Evolutionary conservation across 306 rosid genomes (phyloP).

Genomic region (Rosa persica): DNA sequence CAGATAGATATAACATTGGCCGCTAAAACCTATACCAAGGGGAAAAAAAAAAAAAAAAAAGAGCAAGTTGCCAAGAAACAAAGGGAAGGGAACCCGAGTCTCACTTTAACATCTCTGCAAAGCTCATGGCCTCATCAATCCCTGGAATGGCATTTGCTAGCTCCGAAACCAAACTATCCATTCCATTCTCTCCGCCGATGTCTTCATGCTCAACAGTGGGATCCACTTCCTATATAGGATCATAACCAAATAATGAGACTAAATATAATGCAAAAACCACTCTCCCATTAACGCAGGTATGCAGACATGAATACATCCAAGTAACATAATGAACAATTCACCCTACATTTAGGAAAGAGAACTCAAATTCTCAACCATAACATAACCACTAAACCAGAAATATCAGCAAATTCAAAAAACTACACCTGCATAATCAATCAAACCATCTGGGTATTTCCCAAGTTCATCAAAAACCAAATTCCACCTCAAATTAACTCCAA

Average conservation of each 20-base stretch:
- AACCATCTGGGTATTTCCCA: constrained; percentile 15
- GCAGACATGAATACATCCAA: background rate
- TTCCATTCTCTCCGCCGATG: constrained; percentile 58
- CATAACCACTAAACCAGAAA: background rate
- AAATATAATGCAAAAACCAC: background rate
- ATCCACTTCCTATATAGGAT: constrained; percentile 81
- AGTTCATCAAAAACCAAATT: constrained; percentile 17
- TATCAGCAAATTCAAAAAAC: background rate
- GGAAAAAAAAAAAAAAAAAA: background rate
- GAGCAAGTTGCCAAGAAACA: constrained; percentile 7
- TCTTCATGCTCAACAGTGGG: constrained; percentile 86
- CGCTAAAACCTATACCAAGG: background rate
- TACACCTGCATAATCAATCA: background rate
- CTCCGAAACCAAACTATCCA: constrained; percentile 78
- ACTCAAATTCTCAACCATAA: background rate
- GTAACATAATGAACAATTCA: background rate
- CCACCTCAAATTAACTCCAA: background rate
- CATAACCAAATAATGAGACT: constrained; percentile 15
- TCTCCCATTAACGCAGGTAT: background rate
- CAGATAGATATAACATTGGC: background rate
- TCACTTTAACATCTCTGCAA: constrained; percentile 99
- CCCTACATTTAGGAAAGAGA: background rate
- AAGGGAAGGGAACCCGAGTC: constrained; percentile 3
- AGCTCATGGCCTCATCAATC: constrained; percentile 99
- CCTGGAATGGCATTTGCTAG: constrained; percentile 97